Percentiles rank a stretch among this genome's conserved stretches.
Evolutionary conservation across 331 rosid genomes (phyloP).

Genomic region (Spiraea crenata): DNA sequence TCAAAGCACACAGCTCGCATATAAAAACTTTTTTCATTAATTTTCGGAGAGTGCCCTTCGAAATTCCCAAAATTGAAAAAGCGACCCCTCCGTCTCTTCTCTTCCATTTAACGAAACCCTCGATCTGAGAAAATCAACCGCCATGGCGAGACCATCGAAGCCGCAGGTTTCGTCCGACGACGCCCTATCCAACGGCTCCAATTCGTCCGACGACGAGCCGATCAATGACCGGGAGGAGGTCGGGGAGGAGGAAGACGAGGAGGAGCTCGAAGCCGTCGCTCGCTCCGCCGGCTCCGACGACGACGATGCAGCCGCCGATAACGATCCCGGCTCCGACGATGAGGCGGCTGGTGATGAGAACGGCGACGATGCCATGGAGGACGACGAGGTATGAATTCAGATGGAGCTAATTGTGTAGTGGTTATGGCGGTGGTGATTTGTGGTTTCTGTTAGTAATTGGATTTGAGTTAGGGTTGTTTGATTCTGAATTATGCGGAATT

Average conservation of each 20-base stretch:
- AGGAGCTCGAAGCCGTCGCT: conserved; percentile 89
- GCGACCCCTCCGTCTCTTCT: conserved; percentile 1
- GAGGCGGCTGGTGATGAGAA: conserved; percentile 41
- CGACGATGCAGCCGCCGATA: conserved; percentile 29
- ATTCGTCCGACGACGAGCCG: conserved; percentile 66
- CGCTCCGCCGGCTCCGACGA: conserved; percentile 68
- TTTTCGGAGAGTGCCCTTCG: conserved; percentile 11
- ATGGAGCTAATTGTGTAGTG: background rate
- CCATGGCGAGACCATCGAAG: conserved; percentile 70
- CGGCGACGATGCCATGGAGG: conserved; percentile 37
- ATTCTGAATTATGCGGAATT: background rate
- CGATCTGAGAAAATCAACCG: conserved; percentile 38
- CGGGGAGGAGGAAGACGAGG: conserved; percentile 80
- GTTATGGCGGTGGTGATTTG: background rate
- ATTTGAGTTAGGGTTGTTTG: conserved; percentile 8
- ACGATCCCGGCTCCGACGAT: conserved; percentile 30
- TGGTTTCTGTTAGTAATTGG: background rate
- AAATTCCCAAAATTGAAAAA: background rate
- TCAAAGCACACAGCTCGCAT: background rate
- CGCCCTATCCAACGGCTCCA: conserved; percentile 48
- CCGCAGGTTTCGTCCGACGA: conserved; percentile 73
- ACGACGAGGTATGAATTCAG: conserved; percentile 45
- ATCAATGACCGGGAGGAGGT: conserved; percentile 60
- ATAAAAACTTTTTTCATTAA: background rate
- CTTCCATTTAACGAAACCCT: conserved; percentile 43